Base-by-base conservation (phyloP, 2,329 filamentous ascomycete species). In the Colletotrichum navitas region DNA sequence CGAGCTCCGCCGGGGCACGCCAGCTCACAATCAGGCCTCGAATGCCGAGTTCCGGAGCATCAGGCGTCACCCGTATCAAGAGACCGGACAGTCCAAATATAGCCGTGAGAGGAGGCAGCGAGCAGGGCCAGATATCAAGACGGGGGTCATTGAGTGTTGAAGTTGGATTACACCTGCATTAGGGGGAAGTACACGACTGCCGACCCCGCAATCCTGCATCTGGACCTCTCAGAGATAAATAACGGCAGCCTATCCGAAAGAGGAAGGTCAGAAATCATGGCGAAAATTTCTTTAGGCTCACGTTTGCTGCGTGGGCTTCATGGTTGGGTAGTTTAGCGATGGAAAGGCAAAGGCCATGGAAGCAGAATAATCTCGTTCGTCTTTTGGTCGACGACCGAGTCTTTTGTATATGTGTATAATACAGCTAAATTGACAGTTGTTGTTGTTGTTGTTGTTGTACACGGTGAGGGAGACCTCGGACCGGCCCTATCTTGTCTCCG, bases 141-240 rank as follows among this genome's bases (percentile, higher is more conserved):
- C 47, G 62, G 41, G 62, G 41, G 41, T 5, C 41, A 43, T 43
- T 34, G 49, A 36, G 51, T 52, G 29, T 32, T 34, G 69, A 55
- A 16, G 65, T 60, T 47, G 47, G 45, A 69, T 63, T 72, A 60
- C 65, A 72, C 69, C 59, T 72, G 65, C 69, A 69, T 68, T 60
- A 72, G 65, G 24, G 32, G 51, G 16, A 34, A 32, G 26, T 3
- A 52, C 45, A 51, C 45, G 51, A 41, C 51, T 51, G 54, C 67
- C 54, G 18, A 5, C 43, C 18, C 64, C 56, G 65, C 68, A 71
- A 49, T 39, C 26, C 18, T 34, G 45, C 63, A 24, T 63, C 65
- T 32, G 63, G 24, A 24, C 47, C 55, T 52, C n/a, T n/a, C 11
- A 68, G 54, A 68, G 69, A 69, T 64, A 72, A 72, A 29, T 4